These are phyloP conservation scores for Sphagnum contortum DNA, from an alignment of 225 moss, liverwort and hornwort genomes.

Conservation along the genomic window DNA sequence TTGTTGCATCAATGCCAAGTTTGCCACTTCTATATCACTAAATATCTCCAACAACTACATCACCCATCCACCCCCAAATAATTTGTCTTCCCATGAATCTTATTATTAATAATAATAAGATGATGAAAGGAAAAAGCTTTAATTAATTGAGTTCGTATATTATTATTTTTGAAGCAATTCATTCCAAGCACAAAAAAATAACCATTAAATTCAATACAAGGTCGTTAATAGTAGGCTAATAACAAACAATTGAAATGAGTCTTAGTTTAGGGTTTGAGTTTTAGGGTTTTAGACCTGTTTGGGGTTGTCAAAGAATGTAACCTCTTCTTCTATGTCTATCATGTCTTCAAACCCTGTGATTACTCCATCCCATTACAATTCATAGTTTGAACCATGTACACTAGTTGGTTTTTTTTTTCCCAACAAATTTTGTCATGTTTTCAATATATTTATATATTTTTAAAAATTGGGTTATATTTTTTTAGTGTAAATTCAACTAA, in stretches of 20 bases:
- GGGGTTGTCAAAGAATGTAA: conserved; percentile 69
- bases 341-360: not conserved
- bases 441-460: too few species aligned
- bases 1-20: conserved; percentile 78
- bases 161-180: too few species aligned
- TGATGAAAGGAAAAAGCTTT: not conserved
- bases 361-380: too few species aligned
- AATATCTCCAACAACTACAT: conserved; percentile 74
- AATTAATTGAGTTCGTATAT: too few species aligned
- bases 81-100: not conserved
- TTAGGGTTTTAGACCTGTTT: conserved; percentile 39
- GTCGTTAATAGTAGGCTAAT: too few species aligned
- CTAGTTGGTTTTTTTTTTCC: too few species aligned
- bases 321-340: conserved; percentile 41
- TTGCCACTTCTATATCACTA: conserved; percentile 65
- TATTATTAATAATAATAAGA: not conserved
- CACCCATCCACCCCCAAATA: not conserved
- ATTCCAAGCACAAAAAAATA: too few species aligned
- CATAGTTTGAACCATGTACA: too few species aligned
- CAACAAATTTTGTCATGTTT: too few species aligned
- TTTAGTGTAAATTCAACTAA: too few species aligned
- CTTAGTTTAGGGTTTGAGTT: not conserved
- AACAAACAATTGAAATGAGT: not conserved
- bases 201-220: too few species aligned
- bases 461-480: too few species aligned